phyloP scores from a whole-genome alignment of 805 yeast species.

The Candida sakaeoensis region DNA sequence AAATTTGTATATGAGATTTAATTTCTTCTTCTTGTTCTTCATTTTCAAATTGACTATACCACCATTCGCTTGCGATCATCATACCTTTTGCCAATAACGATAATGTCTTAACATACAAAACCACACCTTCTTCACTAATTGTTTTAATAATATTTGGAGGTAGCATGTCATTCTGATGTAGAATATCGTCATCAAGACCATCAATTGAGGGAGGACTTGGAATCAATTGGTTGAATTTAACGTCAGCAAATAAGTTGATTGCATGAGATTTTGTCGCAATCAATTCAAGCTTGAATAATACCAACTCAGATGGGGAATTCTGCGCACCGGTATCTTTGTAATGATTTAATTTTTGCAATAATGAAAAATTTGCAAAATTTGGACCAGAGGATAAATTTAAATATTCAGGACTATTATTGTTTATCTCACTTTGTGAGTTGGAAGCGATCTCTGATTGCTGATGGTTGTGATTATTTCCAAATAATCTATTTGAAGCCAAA shows the following conservation, averaged over 20 bases:
- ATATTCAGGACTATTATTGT: conserved; percentile 9
- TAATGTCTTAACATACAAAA: conserved; percentile 77
- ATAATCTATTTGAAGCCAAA: conserved; percentile 81
- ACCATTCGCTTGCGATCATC: conserved; percentile 85
- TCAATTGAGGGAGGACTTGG: conserved; percentile 64
- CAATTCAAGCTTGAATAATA: conserved; percentile 53
- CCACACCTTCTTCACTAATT: conserved; percentile 82
- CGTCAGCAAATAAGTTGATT: conserved; percentile 82
- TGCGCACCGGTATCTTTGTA: conserved; percentile 11
- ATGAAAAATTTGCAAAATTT: conserved; percentile 31
- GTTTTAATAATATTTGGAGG: conserved; percentile 56
- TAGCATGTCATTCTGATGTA: conserved; percentile 40
- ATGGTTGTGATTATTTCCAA: conserved; percentile 43
- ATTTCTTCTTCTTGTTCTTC: conserved; percentile 11
- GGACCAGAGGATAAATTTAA: conserved; percentile 24
- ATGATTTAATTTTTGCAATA: conserved; percentile 31
- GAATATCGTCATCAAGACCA: conserved; percentile 32
- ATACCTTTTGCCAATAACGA: conserved; percentile 82
- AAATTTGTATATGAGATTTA: conserved; percentile 8
- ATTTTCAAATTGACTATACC: conserved; percentile 51
- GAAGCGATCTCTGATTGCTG: background rate
- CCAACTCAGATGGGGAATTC: conserved; percentile 25
- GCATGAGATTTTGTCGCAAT: conserved; percentile 90
- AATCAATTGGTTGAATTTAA: conserved; percentile 78
- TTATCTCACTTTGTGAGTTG: conserved; percentile 3